Evolutionary conservation across 73 alveolate species (phyloP).

Genomic region (Uronychia setigera): DNA sequence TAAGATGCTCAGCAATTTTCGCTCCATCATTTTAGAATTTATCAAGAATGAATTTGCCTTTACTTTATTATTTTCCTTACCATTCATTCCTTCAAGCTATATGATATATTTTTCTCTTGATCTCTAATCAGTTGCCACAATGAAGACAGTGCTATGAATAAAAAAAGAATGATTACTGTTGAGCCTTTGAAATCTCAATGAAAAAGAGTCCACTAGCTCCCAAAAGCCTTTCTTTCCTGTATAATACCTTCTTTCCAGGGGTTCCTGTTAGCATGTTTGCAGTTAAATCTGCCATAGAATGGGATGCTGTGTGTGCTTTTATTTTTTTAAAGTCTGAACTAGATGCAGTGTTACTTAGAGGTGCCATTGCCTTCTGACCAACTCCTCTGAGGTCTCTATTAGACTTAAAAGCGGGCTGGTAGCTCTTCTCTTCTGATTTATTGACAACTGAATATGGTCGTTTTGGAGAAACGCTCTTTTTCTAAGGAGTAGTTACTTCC

Average conservation of each 20-base stretch:
- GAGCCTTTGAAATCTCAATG: neutral
- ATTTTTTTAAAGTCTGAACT: too few relatives aligned
- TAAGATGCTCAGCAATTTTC: neutral
- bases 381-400: too few relatives aligned
- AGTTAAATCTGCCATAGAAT: neutral
- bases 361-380: too few relatives aligned
- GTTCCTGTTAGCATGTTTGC: neutral
- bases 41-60: neutral
- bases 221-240: neutral
- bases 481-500: neutral
- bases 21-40: neutral
- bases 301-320: neutral
- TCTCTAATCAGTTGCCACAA: neutral
- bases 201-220: neutral
- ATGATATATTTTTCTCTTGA: neutral
- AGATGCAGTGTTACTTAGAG: too few relatives aligned
- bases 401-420: too few relatives aligned
- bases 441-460: neutral
- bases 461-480: neutral
- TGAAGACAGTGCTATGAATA: neutral
- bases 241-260: neutral
- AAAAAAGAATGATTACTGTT: neutral
- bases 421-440: neutral
- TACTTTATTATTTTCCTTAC: neutral
- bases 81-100: neutral